Evolutionary conservation across 495 filamentous ascomycete genomes (phyloP), one percentile per base, ranked within the genome.

Genomic region (Terfezia claveryi): DNA sequence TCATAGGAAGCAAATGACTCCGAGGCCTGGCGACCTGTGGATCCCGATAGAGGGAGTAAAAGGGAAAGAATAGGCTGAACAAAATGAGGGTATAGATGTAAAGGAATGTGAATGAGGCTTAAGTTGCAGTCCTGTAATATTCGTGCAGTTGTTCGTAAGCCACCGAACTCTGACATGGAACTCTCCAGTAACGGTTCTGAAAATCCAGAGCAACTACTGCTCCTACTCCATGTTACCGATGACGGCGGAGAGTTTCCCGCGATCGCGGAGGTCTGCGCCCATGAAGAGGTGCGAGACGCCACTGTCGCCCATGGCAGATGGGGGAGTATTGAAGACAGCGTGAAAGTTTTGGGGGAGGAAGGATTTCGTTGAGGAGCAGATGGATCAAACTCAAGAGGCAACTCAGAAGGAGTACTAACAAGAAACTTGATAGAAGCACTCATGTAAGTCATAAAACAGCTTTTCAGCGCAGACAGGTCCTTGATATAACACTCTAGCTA

Each of bases 21-120:
- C 36, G 23, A 10, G 37, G 14, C 46, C 32, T 37, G 52, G 54
- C 23, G n/a, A 23, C 27, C 32, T 52, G 36, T 67, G 64, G 41
- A 71, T 62, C 36, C 69, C 23, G 73, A 70, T 56, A 74, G 74
- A 37, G 81, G 82, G 41, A 94, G 80, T 36, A 95, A 76, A n/a
- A 95, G 73, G 62, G 79, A 76, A 16, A 94, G 72, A 52, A 98
- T 84, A 0, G 87, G 76, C 61, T 91, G 82, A 38, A 94, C 70
- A 64, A 94, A 87, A 56, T 72, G 76, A 2, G 82, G 74, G 64
- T 95, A 95, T 37, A 89, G 73, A 36, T 80, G 71, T 51, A 94
- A 68, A 2, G 91, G 88, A 53, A 98, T 92, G 66, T 94, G 88
- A 57, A 96, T 85, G 54, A 98, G 74, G 62, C 79, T 86, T 59